These are phyloP conservation scores for Phytophthora capsici DNA, from an alignment of 352 stramenopile genomes.

Conservation along the genomic window DNA sequence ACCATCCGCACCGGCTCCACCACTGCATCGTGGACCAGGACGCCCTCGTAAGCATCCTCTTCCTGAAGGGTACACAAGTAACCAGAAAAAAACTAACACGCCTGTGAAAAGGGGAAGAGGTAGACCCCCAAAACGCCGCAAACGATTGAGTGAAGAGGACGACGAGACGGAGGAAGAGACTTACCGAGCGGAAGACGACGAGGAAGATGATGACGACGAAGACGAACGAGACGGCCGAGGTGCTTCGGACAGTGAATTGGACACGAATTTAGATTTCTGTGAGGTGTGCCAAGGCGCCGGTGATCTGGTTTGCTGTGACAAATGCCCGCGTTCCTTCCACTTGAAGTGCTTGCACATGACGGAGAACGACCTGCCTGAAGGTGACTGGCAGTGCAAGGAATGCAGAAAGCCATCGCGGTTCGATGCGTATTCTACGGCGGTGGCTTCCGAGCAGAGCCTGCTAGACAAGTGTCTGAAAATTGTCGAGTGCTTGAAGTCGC, in stretches of 20 bases:
- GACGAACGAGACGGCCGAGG: constrained; percentile 27
- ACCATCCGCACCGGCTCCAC: neutral
- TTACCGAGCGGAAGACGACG: constrained; percentile 27
- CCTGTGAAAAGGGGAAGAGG: constrained; percentile 28
- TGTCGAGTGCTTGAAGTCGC: constrained; percentile 69
- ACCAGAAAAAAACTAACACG: constrained; percentile 6
- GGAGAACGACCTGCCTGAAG: constrained; percentile 75
- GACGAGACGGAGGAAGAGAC: constrained; percentile 28
- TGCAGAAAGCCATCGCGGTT: constrained; percentile 81
- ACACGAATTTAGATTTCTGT: constrained; percentile 86
- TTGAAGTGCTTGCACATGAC: constrained; percentile 79
- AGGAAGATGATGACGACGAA: constrained; percentile 23
- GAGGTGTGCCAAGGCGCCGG: constrained; percentile 83
- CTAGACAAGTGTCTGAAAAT: constrained; percentile 73
- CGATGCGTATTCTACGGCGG: constrained; percentile 48
- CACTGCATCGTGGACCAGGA: constrained; percentile 25
- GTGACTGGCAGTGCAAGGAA: constrained; percentile 84
- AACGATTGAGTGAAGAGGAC: constrained; percentile 22
- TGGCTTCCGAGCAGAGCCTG: constrained; percentile 60
- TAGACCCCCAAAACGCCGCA: constrained; percentile 24
- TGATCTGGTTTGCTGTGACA: constrained; percentile 91
- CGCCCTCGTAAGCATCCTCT: constrained; percentile 12
- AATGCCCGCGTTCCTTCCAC: constrained; percentile 93
- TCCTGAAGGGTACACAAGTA: constrained; percentile 11
- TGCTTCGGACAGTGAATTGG: constrained; percentile 66